Evolutionary conservation across 495 filamentous ascomycete species (phyloP).

Genomic region (Penicillium steckii): DNA sequence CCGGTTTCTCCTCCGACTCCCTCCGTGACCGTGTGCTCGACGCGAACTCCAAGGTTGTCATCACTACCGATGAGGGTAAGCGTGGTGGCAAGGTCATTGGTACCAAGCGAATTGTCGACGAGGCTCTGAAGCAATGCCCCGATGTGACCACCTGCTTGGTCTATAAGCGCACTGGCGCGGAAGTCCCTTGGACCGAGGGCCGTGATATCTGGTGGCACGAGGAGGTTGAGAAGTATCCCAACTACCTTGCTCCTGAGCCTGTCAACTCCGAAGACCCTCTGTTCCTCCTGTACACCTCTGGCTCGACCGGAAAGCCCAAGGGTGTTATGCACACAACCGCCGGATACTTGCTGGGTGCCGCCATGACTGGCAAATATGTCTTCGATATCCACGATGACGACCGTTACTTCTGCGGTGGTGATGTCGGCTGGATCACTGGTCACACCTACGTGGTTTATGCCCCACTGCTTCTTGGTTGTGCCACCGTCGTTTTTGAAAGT

Average conservation of each 20-base stretch:
- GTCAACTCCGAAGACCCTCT: slow-evolving; percentile 94
- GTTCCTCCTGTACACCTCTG: slow-evolving; percentile 97
- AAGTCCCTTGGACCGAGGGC: slow-evolving; percentile 85
- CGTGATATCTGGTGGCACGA: slow-evolving; percentile 98
- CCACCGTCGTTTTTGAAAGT: slow-evolving; percentile 98
- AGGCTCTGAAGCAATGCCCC: slow-evolving; percentile 95
- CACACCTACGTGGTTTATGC: slow-evolving; percentile 99
- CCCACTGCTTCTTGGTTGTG: slow-evolving; percentile 85
- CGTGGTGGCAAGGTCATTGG: slow-evolving; percentile 96
- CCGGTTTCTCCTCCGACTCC: slow-evolving; percentile 96
- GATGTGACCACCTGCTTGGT: slow-evolving; percentile 83
- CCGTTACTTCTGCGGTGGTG: slow-evolving; percentile 94
- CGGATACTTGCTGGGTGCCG: slow-evolving; percentile 90
- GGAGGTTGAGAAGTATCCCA: slow-evolving; percentile 92
- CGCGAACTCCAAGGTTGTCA: slow-evolving; percentile 84
- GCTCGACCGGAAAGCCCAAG: slow-evolving; percentile 97
- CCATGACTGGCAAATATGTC: slow-evolving; percentile 94
- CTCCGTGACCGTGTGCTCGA: slow-evolving; percentile 94
- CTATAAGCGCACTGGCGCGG: slow-evolving; percentile 92
- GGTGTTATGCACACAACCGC: slow-evolving; percentile 98
- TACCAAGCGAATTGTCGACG: slow-evolving; percentile 99
- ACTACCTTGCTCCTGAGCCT: slow-evolving; percentile 81
- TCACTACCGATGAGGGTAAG: slow-evolving; percentile 96
- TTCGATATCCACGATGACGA: slow-evolving; percentile 97
- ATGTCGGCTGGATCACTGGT: slow-evolving; percentile 99